Conservation (phyloP, 768 basidiomycete genomes). For the Collybia sordida region DNA sequence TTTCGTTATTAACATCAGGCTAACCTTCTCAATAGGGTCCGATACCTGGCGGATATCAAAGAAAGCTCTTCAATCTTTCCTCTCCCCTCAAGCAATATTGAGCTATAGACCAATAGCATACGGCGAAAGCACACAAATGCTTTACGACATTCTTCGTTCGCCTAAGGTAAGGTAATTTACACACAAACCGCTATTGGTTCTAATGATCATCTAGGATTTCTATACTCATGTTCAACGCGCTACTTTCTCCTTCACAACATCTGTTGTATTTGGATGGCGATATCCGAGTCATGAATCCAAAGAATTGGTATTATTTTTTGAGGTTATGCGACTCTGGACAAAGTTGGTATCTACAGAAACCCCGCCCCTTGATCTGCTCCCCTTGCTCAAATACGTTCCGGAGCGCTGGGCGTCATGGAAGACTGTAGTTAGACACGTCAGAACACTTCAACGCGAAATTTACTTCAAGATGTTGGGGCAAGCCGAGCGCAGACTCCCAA, state of each 20-base stretch:
- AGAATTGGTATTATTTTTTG: neutral
- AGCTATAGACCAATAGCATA: neutral
- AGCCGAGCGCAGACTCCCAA: conserved; percentile 4
- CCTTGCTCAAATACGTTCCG: conserved; percentile 13
- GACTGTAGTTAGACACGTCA: neutral
- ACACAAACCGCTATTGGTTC: neutral
- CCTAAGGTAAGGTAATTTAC: neutral
- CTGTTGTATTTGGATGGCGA: neutral
- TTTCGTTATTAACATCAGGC: neutral
- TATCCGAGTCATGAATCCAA: neutral
- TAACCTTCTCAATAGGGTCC: neutral
- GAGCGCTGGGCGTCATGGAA: conserved; percentile 17
- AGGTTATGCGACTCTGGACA: neutral
- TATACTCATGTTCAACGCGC: neutral
- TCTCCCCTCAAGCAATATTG: neutral
- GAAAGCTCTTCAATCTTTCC: neutral
- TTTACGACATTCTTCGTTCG: neutral
- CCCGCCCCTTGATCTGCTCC: neutral
- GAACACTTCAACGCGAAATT: conserved; percentile 1
- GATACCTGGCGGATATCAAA: neutral
- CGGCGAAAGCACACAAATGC: neutral
- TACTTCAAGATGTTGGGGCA: conserved; percentile 5
- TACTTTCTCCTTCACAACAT: neutral
- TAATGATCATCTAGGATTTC: neutral
- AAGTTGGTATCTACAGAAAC: neutral